Evolutionary conservation across 176 grass and related monocot genomes (phyloP).

Genomic region (Oryza meyeriana): DNA sequence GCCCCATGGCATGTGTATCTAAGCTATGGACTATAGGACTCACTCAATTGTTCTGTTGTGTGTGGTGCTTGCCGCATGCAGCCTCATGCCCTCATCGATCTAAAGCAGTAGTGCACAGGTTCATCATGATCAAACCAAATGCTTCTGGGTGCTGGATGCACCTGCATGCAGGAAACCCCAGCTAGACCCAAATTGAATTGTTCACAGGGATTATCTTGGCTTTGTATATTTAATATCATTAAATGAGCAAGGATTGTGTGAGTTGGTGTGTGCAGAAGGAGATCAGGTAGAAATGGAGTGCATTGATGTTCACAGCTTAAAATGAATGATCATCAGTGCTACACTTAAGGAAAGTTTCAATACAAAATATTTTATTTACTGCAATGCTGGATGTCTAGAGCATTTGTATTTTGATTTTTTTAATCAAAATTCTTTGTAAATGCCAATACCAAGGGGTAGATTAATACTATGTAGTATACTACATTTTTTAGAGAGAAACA

Average conservation of each 20-base stretch:
- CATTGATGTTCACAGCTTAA: background rate
- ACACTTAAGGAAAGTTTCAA: background rate
- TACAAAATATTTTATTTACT: background rate
- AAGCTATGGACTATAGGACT: background rate
- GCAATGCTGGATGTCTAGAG: background rate
- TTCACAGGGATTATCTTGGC: slow-evolving; percentile 2
- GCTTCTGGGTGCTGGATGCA: background rate
- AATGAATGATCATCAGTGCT: background rate
- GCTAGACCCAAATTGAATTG: slow-evolving; percentile 32
- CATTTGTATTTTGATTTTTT: background rate
- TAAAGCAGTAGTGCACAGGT: background rate
- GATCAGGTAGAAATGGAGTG: background rate
- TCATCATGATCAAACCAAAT: background rate
- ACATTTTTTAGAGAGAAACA: too few relatives aligned
- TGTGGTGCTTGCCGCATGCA: background rate
- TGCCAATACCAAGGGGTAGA: background rate
- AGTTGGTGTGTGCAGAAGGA: background rate
- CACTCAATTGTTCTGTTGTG: too few relatives aligned
- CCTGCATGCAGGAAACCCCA: background rate
- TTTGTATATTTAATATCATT: slow-evolving; percentile 58
- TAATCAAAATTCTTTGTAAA: background rate
- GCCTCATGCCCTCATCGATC: too few relatives aligned
- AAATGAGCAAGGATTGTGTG: slow-evolving; percentile 21
- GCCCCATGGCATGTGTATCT: background rate
- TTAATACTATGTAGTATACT: background rate